Evolutionary conservation across 2,329 filamentous ascomycete genomes (phyloP), one percentile per base, ranked within the genome.

Genomic region (Fusarium cicatricum): DNA sequence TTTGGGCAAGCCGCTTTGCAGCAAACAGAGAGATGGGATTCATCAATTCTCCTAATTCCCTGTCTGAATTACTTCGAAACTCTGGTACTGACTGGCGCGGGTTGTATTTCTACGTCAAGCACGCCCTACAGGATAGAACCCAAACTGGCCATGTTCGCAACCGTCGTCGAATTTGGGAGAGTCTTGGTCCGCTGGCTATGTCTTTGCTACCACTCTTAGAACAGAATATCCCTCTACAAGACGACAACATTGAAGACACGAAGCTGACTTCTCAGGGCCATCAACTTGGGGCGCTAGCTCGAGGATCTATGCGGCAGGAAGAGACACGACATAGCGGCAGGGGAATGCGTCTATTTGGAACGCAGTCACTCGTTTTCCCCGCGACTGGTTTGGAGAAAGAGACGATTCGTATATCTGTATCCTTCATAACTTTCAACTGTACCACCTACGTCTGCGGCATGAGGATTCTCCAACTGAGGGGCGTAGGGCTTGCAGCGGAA

Each of bases 1-100:
- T 62, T 8, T 62, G 58, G 58, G 54, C 14, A 16, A 62, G 58
- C 1, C 58, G 58, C 2, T 62, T 62, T 7, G 4, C 12, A 2
- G 11, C 2, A 3, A 26, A 34, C 10, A 38, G 26, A 3, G 58
- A 62, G 5, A 49, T 62, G 49, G 17, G 3, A 7, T 62, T 62
- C 15, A 31, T 50, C 6, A 34, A n/a, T n/a, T n/a, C 46, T 1
- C 11, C 32, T 0, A 2, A 16, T 1, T 1, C 12, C 8, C 1
- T 10, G 4, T 14, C 2, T 2, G 12, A 19, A 8, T 9, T 2
- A 4, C 3, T 14, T 2, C 9, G 2, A 5, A 15, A 11, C 16
- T 26, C 15, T 8, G 36, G 11, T 3, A 21, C 8, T 0, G 41
- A 55, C 3, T 62, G 58, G 45, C 29, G 46, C 2, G 3, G 4